These are phyloP conservation scores for Amanita molliuscula DNA, from an alignment of 768 basidiomycete species.

Conservation along the genomic window DNA sequence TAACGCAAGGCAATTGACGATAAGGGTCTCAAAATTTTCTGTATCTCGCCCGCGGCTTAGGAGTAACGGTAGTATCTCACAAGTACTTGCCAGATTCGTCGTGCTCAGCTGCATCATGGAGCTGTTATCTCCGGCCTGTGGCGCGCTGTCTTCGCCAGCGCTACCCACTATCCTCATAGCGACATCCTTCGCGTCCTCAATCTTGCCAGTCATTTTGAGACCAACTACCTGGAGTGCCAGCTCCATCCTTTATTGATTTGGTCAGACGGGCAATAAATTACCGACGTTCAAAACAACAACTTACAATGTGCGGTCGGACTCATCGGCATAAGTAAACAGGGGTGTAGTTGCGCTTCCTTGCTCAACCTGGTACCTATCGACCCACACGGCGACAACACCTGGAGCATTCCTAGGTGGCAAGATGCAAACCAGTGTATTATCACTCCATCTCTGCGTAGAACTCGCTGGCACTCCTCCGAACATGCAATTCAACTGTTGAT, in stretches of 20 bases:
- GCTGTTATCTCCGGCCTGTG: constrained; percentile 21
- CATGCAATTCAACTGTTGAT: constrained; percentile 60
- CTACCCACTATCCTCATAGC: constrained; percentile 88
- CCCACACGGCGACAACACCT: constrained; percentile 85
- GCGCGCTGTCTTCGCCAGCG: constrained; percentile 34
- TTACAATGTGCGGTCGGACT: constrained; percentile 81
- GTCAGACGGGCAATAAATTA: constrained; percentile 4
- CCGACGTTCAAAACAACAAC: constrained; percentile 16
- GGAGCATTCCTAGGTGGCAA: constrained; percentile 74
- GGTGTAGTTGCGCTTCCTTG: constrained; percentile 37
- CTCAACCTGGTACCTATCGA: constrained; percentile 63
- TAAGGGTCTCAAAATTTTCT: constrained; percentile 61
- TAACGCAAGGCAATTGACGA: constrained; percentile 74
- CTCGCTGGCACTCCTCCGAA: constrained; percentile 81
- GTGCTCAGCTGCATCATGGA: constrained; percentile 49
- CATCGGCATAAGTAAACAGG: constrained; percentile 86
- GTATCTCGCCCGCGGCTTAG: constrained; percentile 43
- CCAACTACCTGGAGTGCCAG: constrained; percentile 92
- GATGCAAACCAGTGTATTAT: constrained; percentile 86
- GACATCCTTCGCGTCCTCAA: constrained; percentile 88
- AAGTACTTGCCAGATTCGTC: constrained; percentile 23
- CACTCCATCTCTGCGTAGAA: constrained; percentile 85
- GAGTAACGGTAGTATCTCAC: constrained; percentile 48
- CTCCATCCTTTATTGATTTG: constrained; percentile 61
- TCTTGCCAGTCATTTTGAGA: constrained; percentile 91